phyloP scores from a whole-genome alignment of 2,329 filamentous ascomycete genomes.

The Aspergillus fischeri region DNA sequence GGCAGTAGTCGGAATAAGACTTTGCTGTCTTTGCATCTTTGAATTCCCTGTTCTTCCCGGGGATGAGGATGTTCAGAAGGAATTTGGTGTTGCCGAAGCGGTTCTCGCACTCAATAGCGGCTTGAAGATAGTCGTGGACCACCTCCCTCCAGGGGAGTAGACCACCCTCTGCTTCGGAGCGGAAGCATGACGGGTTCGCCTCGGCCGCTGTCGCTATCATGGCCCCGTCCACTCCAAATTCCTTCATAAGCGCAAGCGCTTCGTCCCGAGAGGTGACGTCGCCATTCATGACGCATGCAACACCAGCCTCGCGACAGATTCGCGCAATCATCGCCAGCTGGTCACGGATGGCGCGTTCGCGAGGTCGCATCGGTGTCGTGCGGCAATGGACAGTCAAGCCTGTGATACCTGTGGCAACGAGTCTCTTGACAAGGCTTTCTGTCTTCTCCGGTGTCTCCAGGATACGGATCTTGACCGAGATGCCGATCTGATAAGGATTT shows the following conservation, averaged over 20 bases:
- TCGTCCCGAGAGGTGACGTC: constrained; percentile 76
- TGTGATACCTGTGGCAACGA: constrained; percentile 85
- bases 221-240: constrained; percentile 85
- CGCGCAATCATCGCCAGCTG: constrained; percentile 80
- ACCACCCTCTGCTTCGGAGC: constrained; percentile 64
- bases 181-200: constrained; percentile 85
- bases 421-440: constrained; percentile 67
- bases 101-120: constrained; percentile 74
- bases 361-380: constrained; percentile 89
- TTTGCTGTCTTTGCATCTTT: constrained; percentile 60
- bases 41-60: constrained; percentile 67
- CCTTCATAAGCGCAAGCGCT: constrained; percentile 64
- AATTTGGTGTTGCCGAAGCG: constrained; percentile 92
- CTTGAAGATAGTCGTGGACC: constrained; percentile 68
- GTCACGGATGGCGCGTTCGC: constrained; percentile 79
- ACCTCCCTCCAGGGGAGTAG: constrained; percentile 71
- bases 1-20: constrained; percentile 67
- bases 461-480: constrained; percentile 94
- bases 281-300: constrained; percentile 93
- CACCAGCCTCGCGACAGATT: constrained; percentile 76
- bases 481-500: constrained; percentile 77
- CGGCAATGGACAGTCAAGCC: constrained; percentile 92
- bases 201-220: constrained; percentile 97
- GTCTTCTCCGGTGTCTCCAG: constrained; percentile 74
- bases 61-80: constrained; percentile 77